These are phyloP conservation scores for Glycine soja DNA, from an alignment of 306 rosid species.

Conservation along the genomic window DNA sequence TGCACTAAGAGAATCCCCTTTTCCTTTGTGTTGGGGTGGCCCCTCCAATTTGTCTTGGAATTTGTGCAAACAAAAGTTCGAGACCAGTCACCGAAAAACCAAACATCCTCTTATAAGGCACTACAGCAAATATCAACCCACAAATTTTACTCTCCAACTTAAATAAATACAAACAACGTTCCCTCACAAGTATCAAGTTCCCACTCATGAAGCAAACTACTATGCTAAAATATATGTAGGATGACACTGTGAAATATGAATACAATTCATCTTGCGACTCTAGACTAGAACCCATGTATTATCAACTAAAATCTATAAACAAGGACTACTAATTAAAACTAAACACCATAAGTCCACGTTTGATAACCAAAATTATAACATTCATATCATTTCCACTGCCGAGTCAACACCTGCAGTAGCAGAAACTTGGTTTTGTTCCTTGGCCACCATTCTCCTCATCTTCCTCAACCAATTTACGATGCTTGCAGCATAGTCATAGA, in stretches of 20 bases:
- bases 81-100: too few relatives aligned
- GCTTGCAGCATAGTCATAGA: constrained; percentile 59
- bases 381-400: constrained; percentile 58
- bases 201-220: neutral
- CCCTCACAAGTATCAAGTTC: neutral
- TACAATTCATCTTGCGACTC: neutral
- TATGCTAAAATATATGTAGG: neutral
- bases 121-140: neutral
- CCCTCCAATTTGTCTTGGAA: too few relatives aligned
- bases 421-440: constrained; percentile 88
- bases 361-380: constrained; percentile 33
- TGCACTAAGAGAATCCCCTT: too few relatives aligned
- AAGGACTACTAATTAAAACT: neutral
- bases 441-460: constrained; percentile 64
- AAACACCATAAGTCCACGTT: constrained; percentile 23
- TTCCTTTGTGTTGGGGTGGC: too few relatives aligned
- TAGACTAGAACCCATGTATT: neutral
- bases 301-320: constrained; percentile 29
- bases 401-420: constrained; percentile 60
- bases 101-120: too few relatives aligned
- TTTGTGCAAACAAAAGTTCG: too few relatives aligned
- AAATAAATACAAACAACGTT: constrained; percentile 16
- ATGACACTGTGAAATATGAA: neutral
- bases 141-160: neutral
- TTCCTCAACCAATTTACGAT: constrained; percentile 62